Percentiles rank a stretch among this genome's conserved stretches.
Evolutionary conservation across 73 alveolate species (phyloP).

Genomic region (Blepharisma stoltei): DNA sequence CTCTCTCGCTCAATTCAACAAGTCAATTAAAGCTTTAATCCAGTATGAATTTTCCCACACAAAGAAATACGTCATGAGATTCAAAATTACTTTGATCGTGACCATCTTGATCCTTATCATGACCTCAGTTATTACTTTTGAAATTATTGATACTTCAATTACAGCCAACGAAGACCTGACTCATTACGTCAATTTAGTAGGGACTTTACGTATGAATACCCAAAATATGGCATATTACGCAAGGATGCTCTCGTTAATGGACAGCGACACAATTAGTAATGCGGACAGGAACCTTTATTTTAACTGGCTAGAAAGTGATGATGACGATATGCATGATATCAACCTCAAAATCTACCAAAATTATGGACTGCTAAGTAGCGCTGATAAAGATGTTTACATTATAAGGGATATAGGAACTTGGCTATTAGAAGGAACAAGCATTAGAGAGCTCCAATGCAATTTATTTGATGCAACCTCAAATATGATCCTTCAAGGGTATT

Average conservation of each 20-base stretch:
- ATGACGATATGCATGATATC: conserved; percentile 23
- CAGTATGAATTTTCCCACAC: conserved; percentile 16
- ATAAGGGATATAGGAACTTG: background rate
- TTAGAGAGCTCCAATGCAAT: conserved; percentile 17
- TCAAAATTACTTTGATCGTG: conserved; percentile 17
- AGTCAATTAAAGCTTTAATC: conserved; percentile 20
- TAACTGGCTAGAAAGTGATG: background rate
- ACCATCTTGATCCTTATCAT: conserved; percentile 15
- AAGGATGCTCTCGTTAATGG: background rate
- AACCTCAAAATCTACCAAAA: background rate
- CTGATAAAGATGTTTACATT: background rate
- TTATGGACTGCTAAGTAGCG: background rate
- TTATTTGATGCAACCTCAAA: conserved; percentile 24
- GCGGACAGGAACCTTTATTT: background rate
- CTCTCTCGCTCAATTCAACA: conserved; percentile 15
- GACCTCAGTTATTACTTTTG: conserved; percentile 5
- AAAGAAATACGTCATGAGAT: conserved; percentile 5
- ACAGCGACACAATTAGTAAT: background rate
- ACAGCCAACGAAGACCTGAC: background rate
- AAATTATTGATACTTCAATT: conserved; percentile 7
- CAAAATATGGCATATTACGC: background rate
- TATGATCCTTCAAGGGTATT: conserved; percentile 19
- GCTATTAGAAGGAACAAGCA: background rate
- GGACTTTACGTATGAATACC: background rate
- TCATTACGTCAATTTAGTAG: conserved; percentile 24